Evolutionary conservation across 768 basidiomycete species (phyloP), one percentile per base, ranked within the genome.

Genomic region (Termitomyces bulborhizus): DNA sequence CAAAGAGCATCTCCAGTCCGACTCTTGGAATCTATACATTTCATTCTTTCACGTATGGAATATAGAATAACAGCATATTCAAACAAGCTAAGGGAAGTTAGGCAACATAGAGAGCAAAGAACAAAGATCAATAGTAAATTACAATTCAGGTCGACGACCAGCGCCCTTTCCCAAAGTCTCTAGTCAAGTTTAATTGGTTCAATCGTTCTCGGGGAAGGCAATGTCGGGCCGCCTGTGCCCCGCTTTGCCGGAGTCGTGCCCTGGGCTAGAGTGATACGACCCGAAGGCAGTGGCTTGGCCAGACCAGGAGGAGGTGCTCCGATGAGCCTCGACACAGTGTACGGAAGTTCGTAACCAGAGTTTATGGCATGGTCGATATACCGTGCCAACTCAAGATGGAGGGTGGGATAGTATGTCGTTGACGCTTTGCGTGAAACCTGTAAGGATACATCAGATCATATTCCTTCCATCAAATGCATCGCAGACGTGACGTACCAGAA

Each of bases 351-450:
- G 62, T 84, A 88, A 34, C 84, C 84, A 39, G 90, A 80, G 15
- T 78, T 74, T 26, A 70, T 71, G 3, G 86, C 84, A 58, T 83
- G 77, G 0, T 79, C 74, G 60, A 98, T 79, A 67, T 98, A 98
- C 32, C 94, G 84, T 13, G 93, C 82, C 49, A 99, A 75, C 69
- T 99, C 96, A 40, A 98, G 85, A 69, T 99, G 97, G 1, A 99
- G 80, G 3, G 85, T 88, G 0, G 94, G 93, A 69, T 99, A 99
- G 70, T 97, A 98, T 12, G 88, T 85, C 24, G 88, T 85, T 16
- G 95, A 98, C 15, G 97, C 93, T 70, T 98, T 98, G 49, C 97
- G 89, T 0, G 93, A 84, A 43, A 95, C 92, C 95, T 98, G 44
- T 13, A 37, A 29, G 32, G 42, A 54, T 53, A 43, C 36, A 24